These are phyloP conservation scores for Henckelia pumila DNA, from an alignment of 257 asterid genomes.

Conservation along the genomic window DNA sequence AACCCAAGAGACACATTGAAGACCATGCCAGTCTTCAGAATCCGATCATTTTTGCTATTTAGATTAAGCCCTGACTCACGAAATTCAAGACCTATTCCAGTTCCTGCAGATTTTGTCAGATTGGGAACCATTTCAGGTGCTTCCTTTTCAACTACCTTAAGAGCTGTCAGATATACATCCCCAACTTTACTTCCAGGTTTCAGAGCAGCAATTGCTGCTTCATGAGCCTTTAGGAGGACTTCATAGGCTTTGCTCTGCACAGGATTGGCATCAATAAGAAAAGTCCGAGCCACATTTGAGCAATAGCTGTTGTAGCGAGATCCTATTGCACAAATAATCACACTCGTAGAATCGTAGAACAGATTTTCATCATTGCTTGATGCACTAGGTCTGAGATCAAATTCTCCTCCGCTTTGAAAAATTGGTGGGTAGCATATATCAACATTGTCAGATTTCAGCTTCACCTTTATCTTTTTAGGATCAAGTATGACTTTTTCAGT, in stretches of 20 bases:
- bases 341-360: conserved; percentile 56
- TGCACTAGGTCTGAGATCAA: conserved; percentile 74
- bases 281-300: conserved; percentile 69
- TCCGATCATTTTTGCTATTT: conserved; percentile 54
- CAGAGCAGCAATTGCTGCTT: conserved; percentile 64
- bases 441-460: conserved; percentile 69
- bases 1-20: conserved; percentile 74
- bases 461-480: conserved; percentile 60
- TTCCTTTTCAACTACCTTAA: conserved; percentile 53
- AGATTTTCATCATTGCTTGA: conserved; percentile 56
- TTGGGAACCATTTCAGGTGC: conserved; percentile 60
- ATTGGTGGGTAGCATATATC: conserved; percentile 89
- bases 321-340: conserved; percentile 70
- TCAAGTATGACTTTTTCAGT: conserved; percentile 71
- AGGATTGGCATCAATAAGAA: conserved; percentile 53
- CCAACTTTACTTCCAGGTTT: conserved; percentile 55
- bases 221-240: conserved; percentile 70
- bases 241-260: conserved; percentile 62
- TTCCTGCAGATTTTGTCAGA: conserved; percentile 74
- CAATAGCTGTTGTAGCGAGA: conserved; percentile 74
- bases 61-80: conserved; percentile 65
- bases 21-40: conserved; percentile 67
- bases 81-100: conserved; percentile 80
- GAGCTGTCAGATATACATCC: conserved; percentile 55
- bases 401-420: conserved; percentile 75